Evolutionary conservation across 768 basidiomycete genomes (phyloP).

Genomic region (Trametes cubensis): DNA sequence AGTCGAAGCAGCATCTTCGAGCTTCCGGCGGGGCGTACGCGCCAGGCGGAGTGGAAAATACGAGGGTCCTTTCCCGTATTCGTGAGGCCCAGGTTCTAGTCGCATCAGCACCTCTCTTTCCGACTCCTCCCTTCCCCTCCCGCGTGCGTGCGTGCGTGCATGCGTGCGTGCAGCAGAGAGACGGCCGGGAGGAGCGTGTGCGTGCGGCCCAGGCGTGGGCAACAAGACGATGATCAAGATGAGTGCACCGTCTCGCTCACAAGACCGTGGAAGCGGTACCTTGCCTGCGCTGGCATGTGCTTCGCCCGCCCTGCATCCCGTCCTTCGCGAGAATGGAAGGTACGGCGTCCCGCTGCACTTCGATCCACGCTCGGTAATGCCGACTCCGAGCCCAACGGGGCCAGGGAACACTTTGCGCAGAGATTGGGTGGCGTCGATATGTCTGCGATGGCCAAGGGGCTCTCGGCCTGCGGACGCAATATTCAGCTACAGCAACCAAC

Average conservation of each 20-base stretch:
- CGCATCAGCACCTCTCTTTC: background rate
- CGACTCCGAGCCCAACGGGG: background rate
- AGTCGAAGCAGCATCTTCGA: background rate
- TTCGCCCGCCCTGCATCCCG: background rate
- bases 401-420: background rate
- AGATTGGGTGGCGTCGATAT: constrained; percentile 12
- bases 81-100: background rate
- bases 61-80: constrained; percentile 11
- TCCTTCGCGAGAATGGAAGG: constrained; percentile 21
- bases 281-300: constrained; percentile 16
- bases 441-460: background rate
- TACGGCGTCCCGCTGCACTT: background rate
- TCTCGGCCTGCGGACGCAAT: background rate
- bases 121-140: background rate
- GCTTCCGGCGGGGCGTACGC: background rate
- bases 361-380: background rate
- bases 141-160: background rate
- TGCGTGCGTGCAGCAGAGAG: background rate
- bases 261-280: constrained; percentile 24
- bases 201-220: background rate
- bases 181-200: background rate
- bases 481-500: background rate
- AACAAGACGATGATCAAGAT: constrained; percentile 22
- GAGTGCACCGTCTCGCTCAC: constrained; percentile 8
- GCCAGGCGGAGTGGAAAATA: constrained; percentile 9